Conservation (phyloP, 78 protist species). For the Dictyostelium purpureum region DNA sequence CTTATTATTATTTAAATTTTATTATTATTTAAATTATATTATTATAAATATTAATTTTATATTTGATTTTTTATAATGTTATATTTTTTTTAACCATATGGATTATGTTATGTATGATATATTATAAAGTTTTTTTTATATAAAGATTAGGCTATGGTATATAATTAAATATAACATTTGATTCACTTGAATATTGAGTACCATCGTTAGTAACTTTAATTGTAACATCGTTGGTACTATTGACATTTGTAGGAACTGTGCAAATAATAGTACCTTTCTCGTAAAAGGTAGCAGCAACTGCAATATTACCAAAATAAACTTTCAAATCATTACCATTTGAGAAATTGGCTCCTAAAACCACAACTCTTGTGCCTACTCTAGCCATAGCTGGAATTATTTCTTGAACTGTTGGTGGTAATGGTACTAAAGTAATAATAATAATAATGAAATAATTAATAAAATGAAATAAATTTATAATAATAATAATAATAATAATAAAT, state of each 20-base stretch:
- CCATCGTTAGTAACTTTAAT: constrained; percentile 78
- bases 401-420: constrained; percentile 78
- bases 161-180: not conserved
- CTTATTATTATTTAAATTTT: no score
- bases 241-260: constrained; percentile 37
- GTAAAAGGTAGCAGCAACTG: constrained; percentile 18
- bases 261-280: constrained; percentile 83
- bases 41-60: no score
- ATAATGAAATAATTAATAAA: not conserved
- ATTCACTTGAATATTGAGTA: constrained; percentile 38
- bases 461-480: not conserved
- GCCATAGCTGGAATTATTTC: constrained; percentile 81
- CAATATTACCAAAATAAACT: constrained; percentile 33
- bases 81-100: no score
- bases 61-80: not conserved
- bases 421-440: constrained; percentile 28
- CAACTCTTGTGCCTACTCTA: constrained; percentile 61
- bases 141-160: no score
- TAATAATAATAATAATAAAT: not conserved
- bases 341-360: constrained; percentile 80
- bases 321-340: constrained; percentile 52
- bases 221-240: not conserved
- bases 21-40: not conserved
- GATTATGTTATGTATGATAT: no score
- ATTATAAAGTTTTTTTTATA: no score